Evolutionary conservation across 257 asterid genomes (phyloP).

Genomic region (Ehretia macrophylla): DNA sequence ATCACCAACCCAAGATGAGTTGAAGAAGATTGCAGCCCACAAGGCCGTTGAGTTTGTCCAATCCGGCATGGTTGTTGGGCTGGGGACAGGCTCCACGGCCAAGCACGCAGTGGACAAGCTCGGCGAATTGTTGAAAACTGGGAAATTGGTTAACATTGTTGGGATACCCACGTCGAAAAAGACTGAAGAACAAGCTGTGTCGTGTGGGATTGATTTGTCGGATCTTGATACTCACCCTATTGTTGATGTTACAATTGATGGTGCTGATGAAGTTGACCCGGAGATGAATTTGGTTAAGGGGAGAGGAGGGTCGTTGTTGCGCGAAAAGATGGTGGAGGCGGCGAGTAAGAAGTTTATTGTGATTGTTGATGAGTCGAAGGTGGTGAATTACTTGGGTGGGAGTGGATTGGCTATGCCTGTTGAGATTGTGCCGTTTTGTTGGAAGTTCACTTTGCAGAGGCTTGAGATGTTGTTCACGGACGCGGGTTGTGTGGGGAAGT

Average conservation of each 20-base stretch:
- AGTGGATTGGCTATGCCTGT: constrained; percentile 47
- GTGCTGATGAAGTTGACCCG: constrained; percentile 48
- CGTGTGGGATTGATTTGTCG: constrained; percentile 30
- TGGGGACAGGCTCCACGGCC: constrained; percentile 48
- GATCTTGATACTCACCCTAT: constrained; percentile 31
- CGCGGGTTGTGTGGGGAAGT: constrained; percentile 33
- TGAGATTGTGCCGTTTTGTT: constrained; percentile 40
- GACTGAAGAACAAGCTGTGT: constrained; percentile 32
- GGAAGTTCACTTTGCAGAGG: constrained; percentile 29
- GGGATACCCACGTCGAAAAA: constrained; percentile 40
- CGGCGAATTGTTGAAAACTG: constrained; percentile 28
- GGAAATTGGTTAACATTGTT: constrained; percentile 28
- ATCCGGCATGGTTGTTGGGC: constrained; percentile 44
- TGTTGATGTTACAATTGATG: constrained; percentile 39
- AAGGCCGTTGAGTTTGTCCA: constrained; percentile 42
- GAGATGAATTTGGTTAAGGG: constrained; percentile 43
- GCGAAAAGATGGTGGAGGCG: constrained; percentile 42
- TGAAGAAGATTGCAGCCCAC: constrained; percentile 37
- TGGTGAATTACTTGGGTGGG: constrained; percentile 32
- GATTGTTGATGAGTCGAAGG: constrained; percentile 41
- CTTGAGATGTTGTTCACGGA: constrained; percentile 44
- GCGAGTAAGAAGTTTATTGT: constrained; percentile 37
- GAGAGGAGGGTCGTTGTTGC: constrained; percentile 39
- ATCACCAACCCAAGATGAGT: constrained; percentile 28
- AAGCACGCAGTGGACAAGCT: constrained; percentile 36